A percentile compares a stretch with the other conserved stretches of the same genome.
Evolutionary conservation across 1,284 basidiomycete species (phyloP).

Genomic region (Takashimella tepidaria): DNA sequence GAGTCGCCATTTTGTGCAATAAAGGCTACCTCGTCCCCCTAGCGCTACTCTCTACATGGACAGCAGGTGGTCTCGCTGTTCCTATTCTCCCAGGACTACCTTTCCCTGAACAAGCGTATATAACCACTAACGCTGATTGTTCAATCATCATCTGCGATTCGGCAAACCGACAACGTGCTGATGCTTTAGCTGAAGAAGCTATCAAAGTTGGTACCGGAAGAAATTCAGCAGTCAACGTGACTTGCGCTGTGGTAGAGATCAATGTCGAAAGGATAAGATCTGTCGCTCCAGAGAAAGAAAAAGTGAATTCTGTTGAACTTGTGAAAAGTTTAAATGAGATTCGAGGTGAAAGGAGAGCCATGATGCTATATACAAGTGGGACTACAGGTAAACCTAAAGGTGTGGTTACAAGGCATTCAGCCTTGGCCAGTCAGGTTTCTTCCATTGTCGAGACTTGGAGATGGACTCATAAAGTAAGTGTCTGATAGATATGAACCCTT

Average conservation of each 20-base stretch:
- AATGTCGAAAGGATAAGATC: constrained; percentile 5
- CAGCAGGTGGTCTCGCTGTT: constrained; percentile 35
- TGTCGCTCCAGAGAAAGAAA: neutral
- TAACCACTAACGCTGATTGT: constrained; percentile 30
- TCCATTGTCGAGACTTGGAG: constrained; percentile 34
- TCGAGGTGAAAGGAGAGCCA: constrained; percentile 26
- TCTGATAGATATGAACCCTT: neutral
- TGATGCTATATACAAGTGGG: constrained; percentile 45
- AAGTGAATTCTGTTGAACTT: neutral
- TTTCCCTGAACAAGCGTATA: constrained; percentile 37
- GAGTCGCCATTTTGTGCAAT: constrained; percentile 23
- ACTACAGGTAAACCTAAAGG: constrained; percentile 43
- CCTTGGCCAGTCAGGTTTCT: constrained; percentile 34
- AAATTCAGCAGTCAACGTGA: constrained; percentile 12
- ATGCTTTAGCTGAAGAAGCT: constrained; percentile 19
- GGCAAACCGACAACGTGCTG: constrained; percentile 23
- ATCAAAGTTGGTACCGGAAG: neutral
- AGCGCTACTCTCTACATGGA: constrained; percentile 24
- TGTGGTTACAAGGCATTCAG: constrained; percentile 38
- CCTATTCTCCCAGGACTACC: constrained; percentile 37
- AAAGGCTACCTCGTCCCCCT: constrained; percentile 32
- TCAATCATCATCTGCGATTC: constrained; percentile 27
- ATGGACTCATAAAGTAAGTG: constrained; percentile 25
- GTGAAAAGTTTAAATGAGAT: constrained; percentile 10
- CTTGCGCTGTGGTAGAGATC: constrained; percentile 9